Evolutionary conservation across 208 protist genomes (phyloP).

Genomic region (Porcisia deanei): DNA sequence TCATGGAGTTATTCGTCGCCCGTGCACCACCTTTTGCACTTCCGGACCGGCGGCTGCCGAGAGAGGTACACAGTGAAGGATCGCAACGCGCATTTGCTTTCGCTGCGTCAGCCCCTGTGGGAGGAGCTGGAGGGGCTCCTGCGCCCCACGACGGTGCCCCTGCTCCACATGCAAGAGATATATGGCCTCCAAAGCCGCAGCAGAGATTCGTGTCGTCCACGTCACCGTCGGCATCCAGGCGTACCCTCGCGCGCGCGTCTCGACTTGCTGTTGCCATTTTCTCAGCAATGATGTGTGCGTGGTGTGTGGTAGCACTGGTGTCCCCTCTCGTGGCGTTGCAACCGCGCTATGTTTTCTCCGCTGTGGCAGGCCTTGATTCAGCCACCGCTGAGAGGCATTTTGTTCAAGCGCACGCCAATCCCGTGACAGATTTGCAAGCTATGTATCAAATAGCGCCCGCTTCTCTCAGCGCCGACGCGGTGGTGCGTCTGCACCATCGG

Average conservation of each 20-base stretch:
- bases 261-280: slow-evolving; percentile 2
- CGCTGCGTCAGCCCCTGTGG: not conserved
- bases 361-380: not conserved
- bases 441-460: slow-evolving; percentile 56
- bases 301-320: slow-evolving; percentile 7
- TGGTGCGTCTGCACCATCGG: slow-evolving; percentile 52
- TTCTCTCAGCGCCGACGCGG: slow-evolving; percentile 39
- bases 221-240: not conserved
- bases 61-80: not conserved
- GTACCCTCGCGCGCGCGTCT: not conserved
- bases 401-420: slow-evolving; percentile 54
- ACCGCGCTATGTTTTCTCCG: slow-evolving; percentile 7
- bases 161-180: not conserved
- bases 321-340: slow-evolving; percentile 33
- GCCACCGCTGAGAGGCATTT: slow-evolving; percentile 33
- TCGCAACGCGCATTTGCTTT: not conserved
- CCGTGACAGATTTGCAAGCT: slow-evolving; percentile 66
- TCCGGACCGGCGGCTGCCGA: not conserved
- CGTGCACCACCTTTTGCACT: not conserved
- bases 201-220: slow-evolving; percentile 14
- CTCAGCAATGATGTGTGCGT: not conserved
- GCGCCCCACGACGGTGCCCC: not conserved
- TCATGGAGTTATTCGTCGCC: slow-evolving; percentile 5
- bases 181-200: not conserved
- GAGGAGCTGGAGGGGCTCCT: not conserved